Evolutionary conservation across 2,329 filamentous ascomycete species (phyloP), one percentile per base, ranked within the genome.

Genomic region (Penicillium brasilianum): DNA sequence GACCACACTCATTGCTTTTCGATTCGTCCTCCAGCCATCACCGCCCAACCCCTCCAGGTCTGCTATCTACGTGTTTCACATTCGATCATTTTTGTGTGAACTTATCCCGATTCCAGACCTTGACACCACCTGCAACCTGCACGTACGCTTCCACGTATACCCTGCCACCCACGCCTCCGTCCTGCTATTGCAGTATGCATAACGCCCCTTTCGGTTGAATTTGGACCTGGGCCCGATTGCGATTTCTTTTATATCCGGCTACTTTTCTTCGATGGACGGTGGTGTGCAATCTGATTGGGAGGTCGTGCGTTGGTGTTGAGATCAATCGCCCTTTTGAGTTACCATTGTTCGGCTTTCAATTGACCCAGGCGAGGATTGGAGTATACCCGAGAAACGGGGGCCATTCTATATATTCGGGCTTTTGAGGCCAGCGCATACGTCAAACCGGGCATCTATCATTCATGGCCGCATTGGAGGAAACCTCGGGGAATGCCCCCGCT

Each of bases 231-330:
- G 37, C 57, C 50, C 58, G 48, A 64, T 64, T 51, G 54, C 55
- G 60, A 68, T 66, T 65, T 34, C 25, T 34, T 34, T 65, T 58
- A 68, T 66, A 69, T 25, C 30, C 41, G 53, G 43, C 60, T 25
- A 48, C 36, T 25, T 46, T 10, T 7, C 22, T 52, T 58, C 53
- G 37, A 63, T 61, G 65, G 63, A 67, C 64, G 58, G 50, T 55
- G 28, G 59, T 58, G 62, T 63, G 13, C 39, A 30, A 46, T 52
- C 60, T 49, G 28, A 61, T 60, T 61, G 62, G 48, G 30, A 55
- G 49, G 34, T 55, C 18, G 25, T 25, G 32, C 43, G 39, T 20
- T 39, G 28, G 14, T 22, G 34, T 18, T 54, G 49, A 61, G 39
- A 28, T 34, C 36, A 54, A 49, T 53, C 52, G 25, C 25, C 28